Evolutionary conservation across 495 filamentous ascomycete genomes (phyloP).

Genomic region (Talaromyces liani): DNA sequence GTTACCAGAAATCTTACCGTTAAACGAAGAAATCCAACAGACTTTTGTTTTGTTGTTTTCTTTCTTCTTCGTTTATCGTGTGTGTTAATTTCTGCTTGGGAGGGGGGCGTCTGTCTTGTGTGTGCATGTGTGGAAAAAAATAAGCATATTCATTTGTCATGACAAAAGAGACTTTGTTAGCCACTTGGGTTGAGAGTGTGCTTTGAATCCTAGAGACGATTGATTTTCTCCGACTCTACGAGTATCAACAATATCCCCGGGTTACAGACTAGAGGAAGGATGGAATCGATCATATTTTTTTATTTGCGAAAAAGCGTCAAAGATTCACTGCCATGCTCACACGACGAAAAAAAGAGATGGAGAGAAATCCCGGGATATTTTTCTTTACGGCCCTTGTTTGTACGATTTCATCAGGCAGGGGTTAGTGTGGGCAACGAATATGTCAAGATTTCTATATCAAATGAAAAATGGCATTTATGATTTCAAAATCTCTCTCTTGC

Average conservation of each 20-base stretch:
- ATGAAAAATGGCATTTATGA: slow-evolving; percentile 9
- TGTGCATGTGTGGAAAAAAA: neutral
- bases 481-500: slow-evolving; percentile 1
- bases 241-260: slow-evolving; percentile 6
- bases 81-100: slow-evolving; percentile 13
- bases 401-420: slow-evolving; percentile 1
- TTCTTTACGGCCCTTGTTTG: slow-evolving; percentile 3
- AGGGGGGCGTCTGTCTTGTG: slow-evolving; percentile 1
- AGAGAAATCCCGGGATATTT: slow-evolving; percentile 5
- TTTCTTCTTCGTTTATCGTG: slow-evolving; percentile 19
- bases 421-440: slow-evolving; percentile 8
- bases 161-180: neutral
- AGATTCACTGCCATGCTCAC: neutral
- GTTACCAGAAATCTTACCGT: slow-evolving; percentile 91
- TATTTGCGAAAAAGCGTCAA: neutral
- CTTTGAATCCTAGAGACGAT: neutral
- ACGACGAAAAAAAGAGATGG: neutral
- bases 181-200: slow-evolving; percentile 1
- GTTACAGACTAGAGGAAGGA: slow-evolving; percentile 2
- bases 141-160: neutral
- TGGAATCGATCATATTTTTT: neutral
- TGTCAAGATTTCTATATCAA: slow-evolving; percentile 8
- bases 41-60: slow-evolving; percentile 23
- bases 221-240: neutral
- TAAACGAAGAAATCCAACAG: slow-evolving; percentile 23